Percentiles rank a stretch among this genome's conserved stretches.
Evolutionary conservation across 108 stramenopile species (phyloP).

Genomic region (Cyclotella choctawhatcheeana): DNA sequence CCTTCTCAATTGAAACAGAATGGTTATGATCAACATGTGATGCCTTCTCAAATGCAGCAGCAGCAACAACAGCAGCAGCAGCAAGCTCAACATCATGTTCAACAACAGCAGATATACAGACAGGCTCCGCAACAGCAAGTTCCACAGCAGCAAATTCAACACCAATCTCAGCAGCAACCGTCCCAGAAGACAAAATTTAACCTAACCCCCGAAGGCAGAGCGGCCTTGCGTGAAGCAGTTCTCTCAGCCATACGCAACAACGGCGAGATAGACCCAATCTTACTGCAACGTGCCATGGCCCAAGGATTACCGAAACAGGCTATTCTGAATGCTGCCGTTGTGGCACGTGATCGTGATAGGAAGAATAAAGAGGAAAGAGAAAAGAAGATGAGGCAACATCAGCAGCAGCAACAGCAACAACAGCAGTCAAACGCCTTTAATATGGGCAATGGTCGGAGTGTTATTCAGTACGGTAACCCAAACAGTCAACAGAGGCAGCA

Average conservation of each 20-base stretch:
- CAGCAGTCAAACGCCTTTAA: not conserved
- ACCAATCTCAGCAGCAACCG: slow-evolving; percentile 11
- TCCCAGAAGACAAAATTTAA: slow-evolving; percentile 44
- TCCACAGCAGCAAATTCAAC: slow-evolving; percentile 14
- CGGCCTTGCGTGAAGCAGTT: slow-evolving; percentile 79
- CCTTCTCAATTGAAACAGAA: slow-evolving; percentile 2
- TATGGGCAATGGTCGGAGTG: too few species aligned
- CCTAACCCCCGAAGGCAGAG: slow-evolving; percentile 68
- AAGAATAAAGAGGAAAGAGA: slow-evolving; percentile 50
- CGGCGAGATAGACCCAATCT: slow-evolving; percentile 64
- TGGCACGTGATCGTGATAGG: slow-evolving; percentile 73
- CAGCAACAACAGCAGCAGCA: not conserved
- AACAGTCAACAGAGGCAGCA: slow-evolving; percentile 17
- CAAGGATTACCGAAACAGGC: slow-evolving; percentile 77
- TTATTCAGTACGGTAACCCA: not conserved
- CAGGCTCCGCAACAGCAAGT: slow-evolving; percentile 26
- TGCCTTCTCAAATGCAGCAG: slow-evolving; percentile 2
- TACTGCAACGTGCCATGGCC: slow-evolving; percentile 71
- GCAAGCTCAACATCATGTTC: slow-evolving; percentile 12
- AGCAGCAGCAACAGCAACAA: slow-evolving; percentile 16
- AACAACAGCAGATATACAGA: slow-evolving; percentile 32
- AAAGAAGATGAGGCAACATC: slow-evolving; percentile 33
- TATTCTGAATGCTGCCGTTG: slow-evolving; percentile 81
- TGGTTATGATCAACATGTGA: not conserved
- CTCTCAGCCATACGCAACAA: slow-evolving; percentile 80